Conservation (phyloP, 2,329 filamentous ascomycete genomes). For the Beauveria pseudobassiana region DNA sequence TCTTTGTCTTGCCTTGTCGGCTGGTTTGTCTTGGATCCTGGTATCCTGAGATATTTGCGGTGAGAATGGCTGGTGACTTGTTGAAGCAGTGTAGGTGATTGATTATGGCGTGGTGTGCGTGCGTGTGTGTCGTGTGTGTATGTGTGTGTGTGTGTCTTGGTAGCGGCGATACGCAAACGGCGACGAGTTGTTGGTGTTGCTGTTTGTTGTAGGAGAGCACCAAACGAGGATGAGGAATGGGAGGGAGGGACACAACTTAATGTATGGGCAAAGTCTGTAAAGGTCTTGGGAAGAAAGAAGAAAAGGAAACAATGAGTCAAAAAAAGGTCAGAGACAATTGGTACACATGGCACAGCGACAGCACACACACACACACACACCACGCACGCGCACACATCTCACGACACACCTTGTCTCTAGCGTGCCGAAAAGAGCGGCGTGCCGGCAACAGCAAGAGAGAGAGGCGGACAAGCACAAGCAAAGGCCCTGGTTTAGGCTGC, state of each 20-base stretch:
- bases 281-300: not conserved
- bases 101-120: not conserved
- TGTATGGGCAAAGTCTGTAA: not conserved
- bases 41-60: not conserved
- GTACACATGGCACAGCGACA: not conserved
- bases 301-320: not conserved
- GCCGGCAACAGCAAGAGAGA: not conserved
- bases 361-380: not conserved
- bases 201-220: not conserved
- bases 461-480: not conserved
- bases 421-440: not conserved
- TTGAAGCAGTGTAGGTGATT: not conserved
- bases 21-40: not conserved
- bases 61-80: not conserved
- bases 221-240: not conserved
- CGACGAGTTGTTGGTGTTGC: not conserved
- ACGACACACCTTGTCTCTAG: not conserved
- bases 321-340: not conserved
- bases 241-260: not conserved
- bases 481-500: constrained; percentile 1
- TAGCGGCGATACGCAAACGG: not conserved
- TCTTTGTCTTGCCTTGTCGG: not conserved
- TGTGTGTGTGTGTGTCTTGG: not conserved
- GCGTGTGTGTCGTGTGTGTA: not conserved
- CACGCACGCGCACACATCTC: not conserved